Conservation (phyloP, 495 filamentous ascomycete genomes). For the Aspergillus leporis region DNA sequence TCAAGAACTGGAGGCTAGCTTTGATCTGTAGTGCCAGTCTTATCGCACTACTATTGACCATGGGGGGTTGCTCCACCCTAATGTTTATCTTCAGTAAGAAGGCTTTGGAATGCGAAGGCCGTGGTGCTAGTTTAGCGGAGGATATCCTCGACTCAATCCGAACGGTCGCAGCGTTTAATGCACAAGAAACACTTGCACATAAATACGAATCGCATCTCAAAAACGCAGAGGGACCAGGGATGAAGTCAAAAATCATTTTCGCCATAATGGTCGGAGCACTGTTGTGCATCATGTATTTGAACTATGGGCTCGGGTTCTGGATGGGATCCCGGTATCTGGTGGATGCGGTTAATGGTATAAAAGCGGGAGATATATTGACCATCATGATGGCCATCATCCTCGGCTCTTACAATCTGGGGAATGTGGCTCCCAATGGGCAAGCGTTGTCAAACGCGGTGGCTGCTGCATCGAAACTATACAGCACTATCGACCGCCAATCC, state of each 20-base stretch:
- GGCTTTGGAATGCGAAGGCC: slow-evolving; percentile 73
- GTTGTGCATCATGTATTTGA: slow-evolving; percentile 79
- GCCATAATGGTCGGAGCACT: slow-evolving; percentile 77
- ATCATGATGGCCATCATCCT: slow-evolving; percentile 92
- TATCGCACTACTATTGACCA: slow-evolving; percentile 65
- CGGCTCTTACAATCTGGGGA: slow-evolving; percentile 86
- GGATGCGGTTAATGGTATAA: slow-evolving; percentile 50
- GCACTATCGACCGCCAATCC: slow-evolving; percentile 84
- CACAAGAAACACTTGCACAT: slow-evolving; percentile 79
- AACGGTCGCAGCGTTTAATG: slow-evolving; percentile 87
- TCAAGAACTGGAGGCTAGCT: slow-evolving; percentile 83
- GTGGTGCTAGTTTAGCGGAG: slow-evolving; percentile 86
- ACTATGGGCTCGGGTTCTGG: slow-evolving; percentile 96
- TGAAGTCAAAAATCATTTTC: slow-evolving; percentile 67
- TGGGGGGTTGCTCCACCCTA: slow-evolving; percentile 68
- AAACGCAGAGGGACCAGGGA: slow-evolving; percentile 71
- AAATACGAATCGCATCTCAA: slow-evolving; percentile 77
- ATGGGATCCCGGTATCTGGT: slow-evolving; percentile 81
- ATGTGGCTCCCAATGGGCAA: slow-evolving; percentile 81
- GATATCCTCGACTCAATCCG: slow-evolving; percentile 92
- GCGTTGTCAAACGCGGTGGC: slow-evolving; percentile 79
- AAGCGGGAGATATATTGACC: slow-evolving; percentile 58
- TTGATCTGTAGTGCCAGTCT: slow-evolving; percentile 78
- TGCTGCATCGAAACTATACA: slow-evolving; percentile 86
- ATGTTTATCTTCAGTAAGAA: slow-evolving; percentile 76